phyloP scores from a whole-genome alignment of 2,329 filamentous ascomycete genomes.

The Colletotrichum neosansevieriae region DNA sequence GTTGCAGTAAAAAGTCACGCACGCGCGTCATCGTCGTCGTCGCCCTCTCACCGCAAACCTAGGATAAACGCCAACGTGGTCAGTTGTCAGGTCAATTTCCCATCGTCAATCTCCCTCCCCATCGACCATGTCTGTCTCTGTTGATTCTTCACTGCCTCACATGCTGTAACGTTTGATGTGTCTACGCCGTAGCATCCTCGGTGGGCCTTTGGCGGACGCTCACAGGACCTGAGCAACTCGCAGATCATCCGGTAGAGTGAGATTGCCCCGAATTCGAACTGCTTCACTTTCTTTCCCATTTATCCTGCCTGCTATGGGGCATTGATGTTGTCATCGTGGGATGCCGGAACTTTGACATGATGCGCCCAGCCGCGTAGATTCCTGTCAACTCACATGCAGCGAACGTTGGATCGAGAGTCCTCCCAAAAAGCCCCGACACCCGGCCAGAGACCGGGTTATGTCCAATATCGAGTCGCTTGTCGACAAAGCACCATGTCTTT shows the following conservation, averaged over 20 bases:
- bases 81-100: conserved; percentile 2
- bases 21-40: conserved; percentile 5
- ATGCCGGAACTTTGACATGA: background rate
- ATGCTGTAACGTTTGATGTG: conserved; percentile 5
- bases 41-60: background rate
- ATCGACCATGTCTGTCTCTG: background rate
- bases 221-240: conserved; percentile 14
- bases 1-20: background rate
- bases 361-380: background rate
- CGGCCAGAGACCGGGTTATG: conserved; percentile 2
- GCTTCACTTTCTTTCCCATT: background rate
- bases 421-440: conserved; percentile 20
- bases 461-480: background rate
- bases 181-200: conserved; percentile 20
- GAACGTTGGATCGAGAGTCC: conserved; percentile 13
- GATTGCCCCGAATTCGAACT: conserved; percentile 2
- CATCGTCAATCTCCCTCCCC: background rate
- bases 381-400: background rate
- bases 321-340: background rate
- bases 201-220: background rate
- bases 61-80: no score
- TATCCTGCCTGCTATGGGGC: background rate
- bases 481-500: conserved; percentile 1
- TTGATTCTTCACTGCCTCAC: background rate
- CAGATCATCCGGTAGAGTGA: conserved; percentile 26